Conservation (phyloP, 2,329 filamentous ascomycete species). For the Botrytis paeoniae region DNA sequence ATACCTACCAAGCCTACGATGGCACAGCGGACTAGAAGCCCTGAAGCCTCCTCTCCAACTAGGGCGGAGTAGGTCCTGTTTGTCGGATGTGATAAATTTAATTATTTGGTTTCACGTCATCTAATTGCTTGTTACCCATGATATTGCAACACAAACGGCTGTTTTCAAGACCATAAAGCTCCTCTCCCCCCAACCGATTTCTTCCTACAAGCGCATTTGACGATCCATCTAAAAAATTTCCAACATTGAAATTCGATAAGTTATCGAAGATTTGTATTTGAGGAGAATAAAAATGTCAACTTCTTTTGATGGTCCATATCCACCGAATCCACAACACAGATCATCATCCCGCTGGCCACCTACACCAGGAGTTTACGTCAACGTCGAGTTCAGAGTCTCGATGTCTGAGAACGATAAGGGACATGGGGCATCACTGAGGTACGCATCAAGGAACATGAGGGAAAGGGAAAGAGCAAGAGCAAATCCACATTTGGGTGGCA, state of each 20-base stretch:
- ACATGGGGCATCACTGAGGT: conserved; percentile 31
- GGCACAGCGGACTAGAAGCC: conserved; percentile 16
- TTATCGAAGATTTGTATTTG: conserved; percentile 1
- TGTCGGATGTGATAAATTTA: conserved; percentile 13
- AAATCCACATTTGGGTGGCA: conserved; percentile 6
- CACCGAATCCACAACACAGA: conserved; percentile 13
- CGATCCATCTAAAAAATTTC: not conserved
- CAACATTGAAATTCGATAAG: not conserved
- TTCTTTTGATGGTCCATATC: conserved; percentile 17
- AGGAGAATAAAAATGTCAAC: conserved; percentile 1
- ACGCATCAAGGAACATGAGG: conserved; percentile 33
- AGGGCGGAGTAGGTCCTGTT: conserved; percentile 9
- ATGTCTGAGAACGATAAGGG: conserved; percentile 27
- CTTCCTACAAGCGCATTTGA: not conserved
- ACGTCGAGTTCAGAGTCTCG: conserved; percentile 35
- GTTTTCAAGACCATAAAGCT: conserved; percentile 10
- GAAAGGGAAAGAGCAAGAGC: conserved; percentile 29
- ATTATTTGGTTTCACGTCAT: conserved; percentile 10
- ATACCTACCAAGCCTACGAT: conserved; percentile 10
- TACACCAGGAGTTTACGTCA: conserved; percentile 32
- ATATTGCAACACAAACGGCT: not conserved
- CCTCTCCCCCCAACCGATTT: not conserved
- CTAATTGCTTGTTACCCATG: not conserved
- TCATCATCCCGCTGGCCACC: conserved; percentile 5
- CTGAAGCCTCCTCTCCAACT: conserved; percentile 16